Base-by-base conservation (phyloP, 2,329 filamentous ascomycete species). In the Corinectria fuckeliana region DNA sequence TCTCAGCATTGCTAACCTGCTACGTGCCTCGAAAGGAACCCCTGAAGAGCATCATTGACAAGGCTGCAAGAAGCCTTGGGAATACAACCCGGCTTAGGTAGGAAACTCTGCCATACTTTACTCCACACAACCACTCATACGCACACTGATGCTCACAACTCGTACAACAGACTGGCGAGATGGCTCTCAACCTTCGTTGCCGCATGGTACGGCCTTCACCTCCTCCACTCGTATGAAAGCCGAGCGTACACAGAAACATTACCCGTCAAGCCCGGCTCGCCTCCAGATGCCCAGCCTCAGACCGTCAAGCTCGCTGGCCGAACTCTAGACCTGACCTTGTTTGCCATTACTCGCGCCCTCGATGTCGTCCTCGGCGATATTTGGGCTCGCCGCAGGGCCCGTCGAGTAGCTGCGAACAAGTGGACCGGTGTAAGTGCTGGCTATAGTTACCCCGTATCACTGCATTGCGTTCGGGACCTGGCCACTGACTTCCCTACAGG, bases 301-400 rank as follows among this genome's bases (percentile, higher is more conserved):
- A 66, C 61, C n/a, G 61, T 61, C 55, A 71, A 65, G 52, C 67
- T 73, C 61, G 90, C 88, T 10, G 92, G 92, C 42, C 86, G 88
- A 67, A 94, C 92, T 2, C 82, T 96, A 60, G 92, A 96, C 72
- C 80, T 96, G 28, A 94, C 91, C 0, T 79, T 96, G n/a, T 94
- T 95, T 71, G 86, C 90, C 10, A 80, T 85, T 44, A 88, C 87
- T 10, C 83, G 91, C 66, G 92, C 92, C 42, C 71, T 91, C 10
- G 91, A 95, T 74, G 85, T 92, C 5, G 67, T 92, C 8, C 78
- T 90, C 41, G 88, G 88, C 53, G 83, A 88, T 63, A 70, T 87
- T 21, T 93, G 91, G 89, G 76, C 81, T 14, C 82, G 77, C 39
- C 77, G 80, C 53, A 80, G 76, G 53, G 62, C 72, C 3, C 78